Conservation (phyloP, 495 filamentous ascomycete species). For the Echria macrotheca region DNA sequence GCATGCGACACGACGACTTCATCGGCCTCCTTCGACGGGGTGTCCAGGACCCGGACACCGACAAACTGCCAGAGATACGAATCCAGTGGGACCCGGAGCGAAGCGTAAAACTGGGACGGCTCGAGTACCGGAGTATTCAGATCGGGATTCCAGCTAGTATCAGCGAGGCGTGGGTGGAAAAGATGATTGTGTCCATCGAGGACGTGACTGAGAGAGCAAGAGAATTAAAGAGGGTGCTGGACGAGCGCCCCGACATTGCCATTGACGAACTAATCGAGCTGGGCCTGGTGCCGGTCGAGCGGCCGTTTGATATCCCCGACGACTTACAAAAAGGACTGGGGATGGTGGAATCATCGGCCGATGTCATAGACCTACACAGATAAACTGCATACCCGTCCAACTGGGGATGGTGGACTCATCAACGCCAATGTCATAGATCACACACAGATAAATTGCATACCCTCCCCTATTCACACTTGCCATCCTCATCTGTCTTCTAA, state of each 20-base stretch:
- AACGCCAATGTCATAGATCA: too few species aligned
- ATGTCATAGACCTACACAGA: too few species aligned
- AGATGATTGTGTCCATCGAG: conserved; percentile 49
- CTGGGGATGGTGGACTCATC: not conserved
- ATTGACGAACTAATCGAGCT: conserved; percentile 34
- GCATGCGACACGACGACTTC: conserved; percentile 43
- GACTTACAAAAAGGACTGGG: conserved; percentile 13
- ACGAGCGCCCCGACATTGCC: conserved; percentile 28
- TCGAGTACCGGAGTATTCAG: conserved; percentile 53
- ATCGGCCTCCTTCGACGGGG: conserved; percentile 31
- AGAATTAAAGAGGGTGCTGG: conserved; percentile 40
- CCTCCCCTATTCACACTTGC: too few species aligned
- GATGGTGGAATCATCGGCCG: too few species aligned
- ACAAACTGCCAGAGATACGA: conserved; percentile 37
- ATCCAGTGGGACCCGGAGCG: conserved; percentile 64
- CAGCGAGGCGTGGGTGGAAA: conserved; percentile 40
- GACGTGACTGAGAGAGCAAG: conserved; percentile 54
- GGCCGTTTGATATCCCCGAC: conserved; percentile 36
- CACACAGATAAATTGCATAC: too few species aligned
- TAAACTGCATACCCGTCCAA: too few species aligned
- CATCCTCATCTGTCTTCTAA: not conserved
- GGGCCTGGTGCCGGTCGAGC: conserved; percentile 43
- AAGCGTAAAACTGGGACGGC: conserved; percentile 30
- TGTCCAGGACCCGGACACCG: not conserved
- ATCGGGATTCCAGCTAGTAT: conserved; percentile 48